Evolutionary conservation across 1,284 basidiomycete genomes (phyloP).

Genomic region (Malassezia cuniculi): DNA sequence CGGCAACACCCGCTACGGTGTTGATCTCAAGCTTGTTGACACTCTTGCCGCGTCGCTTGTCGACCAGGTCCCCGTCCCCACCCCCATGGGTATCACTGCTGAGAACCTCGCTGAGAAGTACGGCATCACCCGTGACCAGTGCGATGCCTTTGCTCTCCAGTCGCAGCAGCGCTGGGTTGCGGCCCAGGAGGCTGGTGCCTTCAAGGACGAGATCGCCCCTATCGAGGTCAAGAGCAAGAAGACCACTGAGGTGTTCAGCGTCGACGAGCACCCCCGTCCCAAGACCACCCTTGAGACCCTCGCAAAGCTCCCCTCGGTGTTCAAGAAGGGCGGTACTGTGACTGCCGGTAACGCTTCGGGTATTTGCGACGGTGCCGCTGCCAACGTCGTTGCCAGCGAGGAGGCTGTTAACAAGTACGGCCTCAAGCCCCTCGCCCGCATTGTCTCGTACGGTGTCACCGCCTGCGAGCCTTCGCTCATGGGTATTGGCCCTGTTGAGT

Average conservation of each 20-base stretch:
- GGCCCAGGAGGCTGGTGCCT: constrained; percentile 48
- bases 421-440: constrained; percentile 69
- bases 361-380: constrained; percentile 93
- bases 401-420: constrained; percentile 77
- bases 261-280: constrained; percentile 53
- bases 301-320: constrained; percentile 69
- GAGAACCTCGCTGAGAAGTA: constrained; percentile 75
- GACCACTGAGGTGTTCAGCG: constrained; percentile 27
- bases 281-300: constrained; percentile 85
- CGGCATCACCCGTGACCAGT: constrained; percentile 67
- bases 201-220: constrained; percentile 46
- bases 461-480: constrained; percentile 52
- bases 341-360: constrained; percentile 93
- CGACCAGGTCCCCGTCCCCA: constrained; percentile 50
- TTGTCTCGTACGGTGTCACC: constrained; percentile 56
- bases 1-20: constrained; percentile 47
- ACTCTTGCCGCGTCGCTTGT: constrained; percentile 50
- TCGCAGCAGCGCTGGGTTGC: constrained; percentile 45
- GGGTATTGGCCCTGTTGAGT: constrained; percentile 52
- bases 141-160: constrained; percentile 53
- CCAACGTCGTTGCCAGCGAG: constrained; percentile 80
- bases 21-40: constrained; percentile 52
- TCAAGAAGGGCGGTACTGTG: constrained; percentile 74
- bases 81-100: constrained; percentile 59
- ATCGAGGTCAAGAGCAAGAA: constrained; percentile 44